These are phyloP conservation scores for Candida piceae DNA, from an alignment of 805 yeast genomes.

Conservation along the genomic window DNA sequence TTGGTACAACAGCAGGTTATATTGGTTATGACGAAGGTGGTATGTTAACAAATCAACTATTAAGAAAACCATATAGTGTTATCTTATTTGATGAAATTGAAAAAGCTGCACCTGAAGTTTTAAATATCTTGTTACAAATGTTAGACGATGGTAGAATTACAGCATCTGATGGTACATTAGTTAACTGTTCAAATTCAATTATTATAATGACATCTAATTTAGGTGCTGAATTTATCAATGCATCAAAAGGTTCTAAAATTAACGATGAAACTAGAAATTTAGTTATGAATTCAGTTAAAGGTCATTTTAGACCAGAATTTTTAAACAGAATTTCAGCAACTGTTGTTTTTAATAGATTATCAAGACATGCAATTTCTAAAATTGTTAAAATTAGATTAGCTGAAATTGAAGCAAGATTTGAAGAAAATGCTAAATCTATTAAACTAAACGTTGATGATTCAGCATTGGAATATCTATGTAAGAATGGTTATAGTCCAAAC, in stretches of 20 bases:
- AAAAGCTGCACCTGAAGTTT: constrained; percentile 97
- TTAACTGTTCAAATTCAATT: constrained; percentile 88
- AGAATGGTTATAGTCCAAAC: constrained; percentile 85
- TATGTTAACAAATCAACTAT: constrained; percentile 83
- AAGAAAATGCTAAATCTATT: constrained; percentile 74
- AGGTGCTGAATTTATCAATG: constrained; percentile 86
- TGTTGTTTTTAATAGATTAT: constrained; percentile 87
- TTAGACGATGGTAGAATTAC: constrained; percentile 96
- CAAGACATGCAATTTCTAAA: constrained; percentile 86
- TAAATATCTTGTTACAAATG: constrained; percentile 86
- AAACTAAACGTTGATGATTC: constrained; percentile 65
- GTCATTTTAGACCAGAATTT: constrained; percentile 96
- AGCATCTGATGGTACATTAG: constrained; percentile 87
- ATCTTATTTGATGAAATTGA: constrained; percentile 95
- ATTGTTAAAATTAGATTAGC: constrained; percentile 80
- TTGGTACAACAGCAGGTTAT: constrained; percentile 97
- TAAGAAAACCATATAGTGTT: constrained; percentile 94
- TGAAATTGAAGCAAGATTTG: constrained; percentile 85
- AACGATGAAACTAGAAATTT: constrained; percentile 63
- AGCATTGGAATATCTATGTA: constrained; percentile 78
- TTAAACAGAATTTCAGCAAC: constrained; percentile 92
- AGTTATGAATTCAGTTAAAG: constrained; percentile 79
- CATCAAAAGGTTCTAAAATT: constrained; percentile 55
- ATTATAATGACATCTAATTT: constrained; percentile 95
- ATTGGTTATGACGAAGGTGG: constrained; percentile 99